phyloP scores from a whole-genome alignment of 345 rosid species.

The Anastatica hierochuntica region DNA sequence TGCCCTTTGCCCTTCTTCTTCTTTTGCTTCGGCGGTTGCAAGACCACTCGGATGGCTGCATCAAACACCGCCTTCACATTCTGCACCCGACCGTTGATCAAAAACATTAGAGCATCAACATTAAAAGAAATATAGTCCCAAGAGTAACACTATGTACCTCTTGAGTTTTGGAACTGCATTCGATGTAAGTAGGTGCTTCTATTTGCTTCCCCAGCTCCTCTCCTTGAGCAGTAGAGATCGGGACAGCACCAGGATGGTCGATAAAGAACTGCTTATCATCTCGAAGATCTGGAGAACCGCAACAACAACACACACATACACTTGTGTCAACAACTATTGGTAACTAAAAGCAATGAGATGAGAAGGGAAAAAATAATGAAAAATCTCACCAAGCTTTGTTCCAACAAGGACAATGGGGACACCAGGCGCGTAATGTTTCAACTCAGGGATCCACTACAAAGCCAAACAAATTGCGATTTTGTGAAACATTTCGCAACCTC shows the following conservation, averaged over 20 bases:
- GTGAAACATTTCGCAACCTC: background rate
- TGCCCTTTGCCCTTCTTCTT: constrained; percentile 88
- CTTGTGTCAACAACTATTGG: background rate
- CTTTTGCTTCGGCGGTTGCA: constrained; percentile 88
- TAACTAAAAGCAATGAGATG: background rate
- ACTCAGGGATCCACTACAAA: constrained; percentile 95
- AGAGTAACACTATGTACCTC: too few species aligned
- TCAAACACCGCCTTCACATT: constrained; percentile 91
- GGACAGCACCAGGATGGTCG: constrained; percentile 93
- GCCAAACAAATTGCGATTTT: background rate
- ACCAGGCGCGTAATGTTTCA: constrained; percentile 92
- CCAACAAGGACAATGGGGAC: constrained; percentile 89
- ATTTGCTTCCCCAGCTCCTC: constrained; percentile 85
- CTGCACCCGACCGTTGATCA: too few species aligned
- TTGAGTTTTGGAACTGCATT: constrained; percentile 94
- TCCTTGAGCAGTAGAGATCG: constrained; percentile 76
- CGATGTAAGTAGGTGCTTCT: constrained; percentile 69
- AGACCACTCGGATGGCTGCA: constrained; percentile 84
- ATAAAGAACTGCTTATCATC: constrained; percentile 82
- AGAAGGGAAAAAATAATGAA: background rate
- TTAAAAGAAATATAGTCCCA: too few species aligned
- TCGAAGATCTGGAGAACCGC: constrained; percentile 62
- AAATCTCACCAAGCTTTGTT: constrained; percentile 78
- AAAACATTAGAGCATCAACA: too few species aligned
- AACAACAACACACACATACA: background rate